Evolutionary conservation across 2,329 filamentous ascomycete species (phyloP).

Genomic region (Cercospora sp.): DNA sequence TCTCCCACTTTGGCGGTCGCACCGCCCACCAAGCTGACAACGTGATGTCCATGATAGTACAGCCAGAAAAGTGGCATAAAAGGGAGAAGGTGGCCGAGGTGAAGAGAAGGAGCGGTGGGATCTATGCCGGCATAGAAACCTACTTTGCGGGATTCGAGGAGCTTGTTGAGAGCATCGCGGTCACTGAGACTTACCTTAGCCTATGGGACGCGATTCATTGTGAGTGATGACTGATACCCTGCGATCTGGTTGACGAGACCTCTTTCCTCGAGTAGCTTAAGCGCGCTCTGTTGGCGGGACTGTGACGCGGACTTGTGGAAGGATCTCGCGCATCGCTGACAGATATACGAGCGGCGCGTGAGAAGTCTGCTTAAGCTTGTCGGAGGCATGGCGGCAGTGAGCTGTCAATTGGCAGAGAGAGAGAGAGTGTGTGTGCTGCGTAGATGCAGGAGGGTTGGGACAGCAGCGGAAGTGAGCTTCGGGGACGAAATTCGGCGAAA

Average conservation of each 20-base stretch:
- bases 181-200: constrained; percentile 35
- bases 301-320: neutral
- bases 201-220: constrained; percentile 15
- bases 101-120: constrained; percentile 75
- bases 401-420: neutral
- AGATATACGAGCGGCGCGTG: constrained; percentile 6
- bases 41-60: constrained; percentile 71
- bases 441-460: neutral
- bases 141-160: constrained; percentile 66
- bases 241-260: constrained; percentile 73
- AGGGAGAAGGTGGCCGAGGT: constrained; percentile 77
- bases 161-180: constrained; percentile 58
- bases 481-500: constrained; percentile 1
- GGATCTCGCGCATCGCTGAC: constrained; percentile 7
- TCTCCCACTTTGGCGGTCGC: constrained; percentile 78
- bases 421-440: too few relatives aligned
- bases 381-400: constrained; percentile 11
- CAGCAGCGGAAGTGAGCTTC: neutral
- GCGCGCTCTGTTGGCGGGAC: constrained; percentile 34
- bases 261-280: constrained; percentile 67
- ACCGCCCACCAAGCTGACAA: constrained; percentile 61
- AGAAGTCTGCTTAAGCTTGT: constrained; percentile 3
- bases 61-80: constrained; percentile 84
- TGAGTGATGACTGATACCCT: constrained; percentile 53
- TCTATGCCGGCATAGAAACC: constrained; percentile 80